Evolutionary conservation across 441 rosid species (phyloP), one percentile per base, ranked within the genome.

Genomic region (Dalechampia spathulata): DNA sequence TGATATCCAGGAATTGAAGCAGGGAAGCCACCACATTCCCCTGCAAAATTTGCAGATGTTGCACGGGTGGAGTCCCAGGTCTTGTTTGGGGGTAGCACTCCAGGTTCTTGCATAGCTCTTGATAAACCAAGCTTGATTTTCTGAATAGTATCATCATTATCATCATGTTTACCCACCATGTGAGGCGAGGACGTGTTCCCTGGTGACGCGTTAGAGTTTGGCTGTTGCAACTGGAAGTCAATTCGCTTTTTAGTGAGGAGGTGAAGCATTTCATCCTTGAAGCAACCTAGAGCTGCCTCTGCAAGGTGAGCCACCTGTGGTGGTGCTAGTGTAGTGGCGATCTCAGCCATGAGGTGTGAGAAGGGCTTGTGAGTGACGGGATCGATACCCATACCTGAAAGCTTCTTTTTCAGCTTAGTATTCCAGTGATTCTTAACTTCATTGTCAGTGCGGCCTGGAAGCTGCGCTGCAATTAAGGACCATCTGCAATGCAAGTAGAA

Each of bases 331-430:
- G 93, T 86, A 64, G 95, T 85, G 54, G 96, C 94, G 3, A 93
- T 93, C 83, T 93, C 96, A 5, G 95, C 99, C 96, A 93, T 89
- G 51, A 93, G 95, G 53, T 93, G 99, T 7, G 96, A 86, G 69
- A 92, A 88, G 17, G 99, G 90, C 67, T 93, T 93, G 87, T 93
- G 99, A 38, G 99, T 93, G 20, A 90, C 96, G 0, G 97, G 97
- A 66, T 90, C 99, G 21, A 90, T 90, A 7, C 95, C 99, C 93
- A 86, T 87, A 5, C 96, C 97, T 1, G 95, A 85, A 61, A 89
- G 85, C 75, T 82, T 92, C 86, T 89, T 89, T 72, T 89, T 93
- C 57, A 89, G 76, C 81, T 87, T 87, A 1, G 99, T 93, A 73
- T 93, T 93, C 99, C 96, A 85, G 58, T 87, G 83, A 68, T 93